phyloP scores from a whole-genome alignment of 345 rosid species.

The Erodium maritimum region DNA sequence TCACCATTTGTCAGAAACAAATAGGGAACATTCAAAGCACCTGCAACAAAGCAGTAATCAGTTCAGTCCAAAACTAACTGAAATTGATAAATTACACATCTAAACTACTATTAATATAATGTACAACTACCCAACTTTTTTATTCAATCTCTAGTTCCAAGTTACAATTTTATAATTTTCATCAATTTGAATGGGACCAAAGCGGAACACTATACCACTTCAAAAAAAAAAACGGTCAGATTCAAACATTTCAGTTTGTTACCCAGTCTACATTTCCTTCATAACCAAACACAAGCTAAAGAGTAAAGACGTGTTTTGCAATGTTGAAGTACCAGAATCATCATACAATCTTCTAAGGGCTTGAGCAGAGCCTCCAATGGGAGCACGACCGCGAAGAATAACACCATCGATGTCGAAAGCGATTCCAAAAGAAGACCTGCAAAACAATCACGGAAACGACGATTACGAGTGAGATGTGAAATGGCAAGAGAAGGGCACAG shows the following conservation, averaged over 20 bases:
- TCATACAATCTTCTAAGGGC: conserved; percentile 49
- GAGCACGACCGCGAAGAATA: conserved; percentile 49
- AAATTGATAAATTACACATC: too few relatives aligned
- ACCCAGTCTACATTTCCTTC: background rate
- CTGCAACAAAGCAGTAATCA: conserved; percentile 16
- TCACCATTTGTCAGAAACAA: conserved; percentile 76
- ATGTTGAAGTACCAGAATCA: conserved; percentile 33
- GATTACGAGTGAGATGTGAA: background rate
- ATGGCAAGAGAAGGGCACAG: background rate
- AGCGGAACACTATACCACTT: background rate
- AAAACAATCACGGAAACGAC: background rate
- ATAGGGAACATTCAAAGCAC: conserved; percentile 59
- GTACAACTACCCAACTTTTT: too few relatives aligned
- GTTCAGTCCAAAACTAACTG: background rate
- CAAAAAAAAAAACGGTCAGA: too few relatives aligned
- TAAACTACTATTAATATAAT: too few relatives aligned
- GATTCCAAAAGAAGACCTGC: conserved; percentile 48
- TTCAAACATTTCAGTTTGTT: background rate
- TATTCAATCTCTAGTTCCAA: background rate
- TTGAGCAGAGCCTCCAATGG: conserved; percentile 54
- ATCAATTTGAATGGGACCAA: background rate
- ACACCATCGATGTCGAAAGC: conserved; percentile 89
- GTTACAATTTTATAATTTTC: background rate
- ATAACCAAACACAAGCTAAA: too few relatives aligned
- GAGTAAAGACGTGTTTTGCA: conserved; percentile 10